Conservation (phyloP, 805 yeast genomes). For the Lipomyces yamanashiensis region DNA sequence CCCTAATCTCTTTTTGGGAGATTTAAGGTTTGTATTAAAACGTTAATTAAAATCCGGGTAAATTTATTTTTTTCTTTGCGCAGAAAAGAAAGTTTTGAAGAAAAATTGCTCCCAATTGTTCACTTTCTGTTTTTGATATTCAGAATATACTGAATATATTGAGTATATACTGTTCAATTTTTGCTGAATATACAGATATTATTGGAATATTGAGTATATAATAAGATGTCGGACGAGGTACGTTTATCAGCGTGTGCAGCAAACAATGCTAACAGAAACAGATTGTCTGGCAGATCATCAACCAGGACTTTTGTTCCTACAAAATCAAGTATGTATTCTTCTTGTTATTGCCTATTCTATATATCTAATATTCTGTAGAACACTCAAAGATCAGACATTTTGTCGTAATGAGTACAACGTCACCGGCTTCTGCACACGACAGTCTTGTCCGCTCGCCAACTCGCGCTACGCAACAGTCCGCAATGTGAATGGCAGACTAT, state of each 20-base stretch:
- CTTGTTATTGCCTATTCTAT: not conserved
- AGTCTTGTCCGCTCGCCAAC: constrained; percentile 95
- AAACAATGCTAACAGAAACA: constrained; percentile 41
- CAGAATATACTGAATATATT: too few relatives aligned
- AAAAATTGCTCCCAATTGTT: not conserved
- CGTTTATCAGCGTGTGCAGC: not conserved
- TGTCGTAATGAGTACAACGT: constrained; percentile 97
- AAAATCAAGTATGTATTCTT: constrained; percentile 59
- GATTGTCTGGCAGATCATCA: constrained; percentile 96
- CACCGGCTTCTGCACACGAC: constrained; percentile 88
- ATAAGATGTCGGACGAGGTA: constrained; percentile 35
- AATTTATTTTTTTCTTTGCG: not conserved
- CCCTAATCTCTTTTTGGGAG: not conserved
- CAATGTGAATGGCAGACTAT: constrained; percentile 75
- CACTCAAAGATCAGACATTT: constrained; percentile 86
- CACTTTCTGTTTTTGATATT: too few relatives aligned
- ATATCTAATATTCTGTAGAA: constrained; percentile 39
- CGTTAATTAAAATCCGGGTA: not conserved
- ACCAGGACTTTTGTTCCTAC: constrained; percentile 94
- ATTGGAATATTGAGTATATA: too few relatives aligned
- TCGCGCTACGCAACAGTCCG: constrained; percentile 88
- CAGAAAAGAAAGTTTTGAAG: not conserved
- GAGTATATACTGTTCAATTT: too few relatives aligned
- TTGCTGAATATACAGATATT: too few relatives aligned
- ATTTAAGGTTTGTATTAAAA: not conserved